Conservation (phyloP, 129 eudicot genomes). For the Sambucus nigra region DNA sequence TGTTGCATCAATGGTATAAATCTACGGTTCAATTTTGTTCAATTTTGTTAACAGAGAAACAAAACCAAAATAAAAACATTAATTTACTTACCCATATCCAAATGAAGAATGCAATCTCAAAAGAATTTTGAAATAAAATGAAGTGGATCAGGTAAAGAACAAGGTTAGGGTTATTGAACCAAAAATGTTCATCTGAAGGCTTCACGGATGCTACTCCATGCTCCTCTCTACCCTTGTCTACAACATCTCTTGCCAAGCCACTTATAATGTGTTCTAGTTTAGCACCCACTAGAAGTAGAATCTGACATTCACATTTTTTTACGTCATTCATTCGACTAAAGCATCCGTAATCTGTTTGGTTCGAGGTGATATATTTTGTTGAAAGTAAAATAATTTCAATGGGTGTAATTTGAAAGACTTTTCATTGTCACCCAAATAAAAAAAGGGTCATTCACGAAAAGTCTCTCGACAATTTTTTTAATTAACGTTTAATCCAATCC, state of each 20-base stretch:
- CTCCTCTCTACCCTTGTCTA: not conserved
- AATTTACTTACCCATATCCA: slow-evolving; percentile 24
- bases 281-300: slow-evolving; percentile 33
- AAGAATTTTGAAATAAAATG: slow-evolving; percentile 31
- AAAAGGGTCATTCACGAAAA: too few relatives aligned
- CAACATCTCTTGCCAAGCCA: slow-evolving; percentile 22
- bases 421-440: too few relatives aligned
- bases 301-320: slow-evolving; percentile 8
- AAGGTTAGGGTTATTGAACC: slow-evolving; percentile 18
- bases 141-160: slow-evolving; percentile 33
- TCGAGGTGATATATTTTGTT: too few relatives aligned
- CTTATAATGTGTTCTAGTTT: slow-evolving; percentile 29
- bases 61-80: not conserved
- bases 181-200: slow-evolving; percentile 30
- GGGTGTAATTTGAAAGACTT: too few relatives aligned
- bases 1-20: too few relatives aligned
- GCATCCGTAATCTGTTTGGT: too few relatives aligned
- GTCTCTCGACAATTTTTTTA: too few relatives aligned
- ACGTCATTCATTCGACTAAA: not conserved
- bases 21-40: too few relatives aligned
- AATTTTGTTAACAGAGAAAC: not conserved
- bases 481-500: too few relatives aligned
- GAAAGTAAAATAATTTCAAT: not conserved
- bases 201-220: slow-evolving; percentile 3
- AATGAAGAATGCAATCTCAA: slow-evolving; percentile 30